These are phyloP conservation scores for Trypanosoma platydactyli DNA, from an alignment of 208 protist genomes.

Conservation along the genomic window DNA sequence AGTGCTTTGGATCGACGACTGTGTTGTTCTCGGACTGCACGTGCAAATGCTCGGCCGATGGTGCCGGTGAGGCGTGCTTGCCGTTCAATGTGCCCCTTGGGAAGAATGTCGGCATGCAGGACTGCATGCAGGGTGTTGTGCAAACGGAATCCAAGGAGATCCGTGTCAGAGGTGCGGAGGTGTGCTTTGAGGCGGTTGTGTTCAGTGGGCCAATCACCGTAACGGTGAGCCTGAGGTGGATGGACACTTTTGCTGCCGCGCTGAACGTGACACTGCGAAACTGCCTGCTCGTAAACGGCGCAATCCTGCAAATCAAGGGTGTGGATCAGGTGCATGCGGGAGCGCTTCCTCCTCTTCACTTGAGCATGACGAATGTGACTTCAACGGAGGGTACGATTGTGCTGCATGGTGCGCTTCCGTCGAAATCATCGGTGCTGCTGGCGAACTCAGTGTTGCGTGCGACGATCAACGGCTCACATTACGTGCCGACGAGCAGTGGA, in stretches of 20 bases:
- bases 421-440: conserved; percentile 5
- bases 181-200: conserved; percentile 15
- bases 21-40: conserved; percentile 8
- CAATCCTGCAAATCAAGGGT: conserved; percentile 10
- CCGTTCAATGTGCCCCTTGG: conserved; percentile 9
- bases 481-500: conserved; percentile 3
- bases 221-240: conserved; percentile 7
- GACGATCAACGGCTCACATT: neutral
- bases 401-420: neutral
- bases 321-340: neutral
- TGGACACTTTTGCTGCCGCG: conserved; percentile 4
- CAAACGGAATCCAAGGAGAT: neutral
- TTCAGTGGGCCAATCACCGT: conserved; percentile 17
- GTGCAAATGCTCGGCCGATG: conserved; percentile 9
- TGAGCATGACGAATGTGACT: conserved; percentile 14
- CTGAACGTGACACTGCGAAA: conserved; percentile 11
- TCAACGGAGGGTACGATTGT: conserved; percentile 15
- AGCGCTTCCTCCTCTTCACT: neutral
- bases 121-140: neutral
- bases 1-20: conserved; percentile 13
- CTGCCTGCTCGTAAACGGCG: conserved; percentile 11
- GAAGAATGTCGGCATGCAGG: neutral
- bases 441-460: conserved; percentile 1
- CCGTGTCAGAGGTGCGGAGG: neutral
- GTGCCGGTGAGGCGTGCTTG: conserved; percentile 9